A percentile compares a stretch with the other conserved stretches of the same genome.
Evolutionary conservation across 2,329 filamentous ascomycete genomes (phyloP).

Genomic region (Colletotrichum sp.): DNA sequence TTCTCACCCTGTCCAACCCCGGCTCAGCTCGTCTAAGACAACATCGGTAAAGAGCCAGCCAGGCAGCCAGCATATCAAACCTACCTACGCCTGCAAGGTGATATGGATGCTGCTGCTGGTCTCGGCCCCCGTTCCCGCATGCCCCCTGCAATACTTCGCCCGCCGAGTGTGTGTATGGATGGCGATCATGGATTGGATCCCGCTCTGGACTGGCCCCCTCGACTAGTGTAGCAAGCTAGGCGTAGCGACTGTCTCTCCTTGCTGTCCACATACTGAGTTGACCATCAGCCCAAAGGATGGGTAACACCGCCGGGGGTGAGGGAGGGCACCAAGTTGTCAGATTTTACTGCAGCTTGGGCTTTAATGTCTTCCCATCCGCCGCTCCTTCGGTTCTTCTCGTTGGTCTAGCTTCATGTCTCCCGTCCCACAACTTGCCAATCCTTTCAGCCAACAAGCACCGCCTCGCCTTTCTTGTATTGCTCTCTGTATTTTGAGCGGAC

Average conservation of each 20-base stretch:
- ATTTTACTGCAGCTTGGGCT: neutral
- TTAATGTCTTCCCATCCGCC: neutral
- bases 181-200: constrained; percentile 1
- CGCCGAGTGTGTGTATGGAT: neutral
- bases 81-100: neutral
- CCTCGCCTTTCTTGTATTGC: neutral
- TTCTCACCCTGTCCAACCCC: neutral
- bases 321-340: neutral
- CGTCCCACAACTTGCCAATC: neutral
- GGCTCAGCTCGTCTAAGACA: neutral
- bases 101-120: neutral
- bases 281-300: constrained; percentile 8
- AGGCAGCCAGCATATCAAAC: neutral
- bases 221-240: neutral
- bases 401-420: neutral
- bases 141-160: neutral
- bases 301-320: neutral
- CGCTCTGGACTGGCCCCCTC: neutral
- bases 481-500: neutral
- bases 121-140: neutral
- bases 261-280: neutral
- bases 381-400: neutral
- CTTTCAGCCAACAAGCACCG: neutral
- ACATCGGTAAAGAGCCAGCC: neutral
- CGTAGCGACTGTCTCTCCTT: neutral